A percentile compares a stretch with the other conserved stretches of the same genome.
phyloP scores from a whole-genome alignment of 2,329 filamentous ascomycete species.

The Apiospora marii region DNA sequence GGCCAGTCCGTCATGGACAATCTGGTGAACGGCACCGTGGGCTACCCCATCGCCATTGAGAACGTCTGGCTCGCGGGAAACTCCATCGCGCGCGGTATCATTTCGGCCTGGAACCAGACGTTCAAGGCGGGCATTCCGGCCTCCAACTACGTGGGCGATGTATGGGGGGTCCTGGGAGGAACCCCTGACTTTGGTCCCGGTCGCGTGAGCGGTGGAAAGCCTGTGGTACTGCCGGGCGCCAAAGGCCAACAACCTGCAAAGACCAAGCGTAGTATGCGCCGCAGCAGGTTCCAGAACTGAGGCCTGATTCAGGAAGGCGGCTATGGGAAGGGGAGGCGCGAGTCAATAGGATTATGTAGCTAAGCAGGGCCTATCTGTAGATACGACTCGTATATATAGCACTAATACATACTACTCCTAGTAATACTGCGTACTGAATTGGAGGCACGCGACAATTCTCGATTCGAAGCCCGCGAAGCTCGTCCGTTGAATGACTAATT shows the following conservation, averaged over 20 bases:
- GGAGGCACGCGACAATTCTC: no score
- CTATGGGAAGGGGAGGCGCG: neutral
- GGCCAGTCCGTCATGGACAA: constrained; percentile 26
- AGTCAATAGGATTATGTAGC: neutral
- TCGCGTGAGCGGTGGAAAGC: neutral
- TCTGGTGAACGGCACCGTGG: constrained; percentile 19
- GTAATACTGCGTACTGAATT: no score
- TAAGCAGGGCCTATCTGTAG: neutral
- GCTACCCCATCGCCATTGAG: constrained; percentile 54
- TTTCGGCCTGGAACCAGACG: constrained; percentile 65
- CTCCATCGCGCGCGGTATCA: constrained; percentile 69
- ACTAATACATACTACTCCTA: neutral
- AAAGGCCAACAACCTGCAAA: neutral
- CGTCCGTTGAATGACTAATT: neutral
- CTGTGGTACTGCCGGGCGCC: constrained; percentile 25
- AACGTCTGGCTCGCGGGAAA: constrained; percentile 74
- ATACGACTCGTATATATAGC: neutral
- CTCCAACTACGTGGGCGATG: constrained; percentile 74
- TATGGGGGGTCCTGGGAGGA: constrained; percentile 73
- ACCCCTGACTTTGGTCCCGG: constrained; percentile 70
- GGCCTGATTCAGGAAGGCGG: neutral
- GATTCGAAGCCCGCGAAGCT: no score
- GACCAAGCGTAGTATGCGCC: neutral
- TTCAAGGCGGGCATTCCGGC: constrained; percentile 65
- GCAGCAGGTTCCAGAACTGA: constrained; percentile 4